Evolutionary conservation across 2,329 filamentous ascomycete species (phyloP), one percentile per base, ranked within the genome.

Genomic region (Penicillium concentricum): DNA sequence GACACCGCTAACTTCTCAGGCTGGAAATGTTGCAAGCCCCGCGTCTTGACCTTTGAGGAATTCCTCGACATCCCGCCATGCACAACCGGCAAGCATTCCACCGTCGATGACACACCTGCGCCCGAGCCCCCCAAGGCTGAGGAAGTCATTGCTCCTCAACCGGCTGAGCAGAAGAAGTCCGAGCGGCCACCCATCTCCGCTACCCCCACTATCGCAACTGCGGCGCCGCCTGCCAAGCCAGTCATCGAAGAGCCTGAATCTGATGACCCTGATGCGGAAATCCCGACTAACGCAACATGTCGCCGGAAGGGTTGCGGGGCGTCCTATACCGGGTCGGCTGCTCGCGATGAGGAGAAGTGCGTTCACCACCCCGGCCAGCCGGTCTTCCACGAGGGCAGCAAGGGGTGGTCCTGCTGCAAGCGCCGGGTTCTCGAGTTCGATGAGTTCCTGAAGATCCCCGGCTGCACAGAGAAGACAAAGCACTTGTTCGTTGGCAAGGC

Each of bases 21-120:
- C 72, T 97, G 94, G 93, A 95, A 96, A 80, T 99, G 94, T 81
- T 99, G 94, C 84, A 97, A 97, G 79, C 89, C 92, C 56, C 89
- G 94, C 70, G 92, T 97, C 68, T 82, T 99, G 68, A 97, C 92
- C 58, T 99, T 99, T 74, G 94, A 99, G 78, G 94, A 99, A 78
- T 99, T 99, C 81, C 90, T 99, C 76, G 76, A 82, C 59, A 97
- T 99, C 67, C 81, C 90, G 48, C 93, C 94, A 37, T 99, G 94
- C 82, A 96, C 94, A 26, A 90, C 87, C 13, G 94, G 94, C 69
- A 92, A 88, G 69, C 94, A 99, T 80, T 94, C 90, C 57, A 92
- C 91, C 13, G 89, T 94, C 60, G 93, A 97, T 63, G 84, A 87
- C 67, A 84, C 84, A 7, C 82, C 87, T 18, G 75, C 48, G 7